phyloP scores from a whole-genome alignment of 768 basidiomycete genomes.

The Gloeopeniophorella convolvens region DNA sequence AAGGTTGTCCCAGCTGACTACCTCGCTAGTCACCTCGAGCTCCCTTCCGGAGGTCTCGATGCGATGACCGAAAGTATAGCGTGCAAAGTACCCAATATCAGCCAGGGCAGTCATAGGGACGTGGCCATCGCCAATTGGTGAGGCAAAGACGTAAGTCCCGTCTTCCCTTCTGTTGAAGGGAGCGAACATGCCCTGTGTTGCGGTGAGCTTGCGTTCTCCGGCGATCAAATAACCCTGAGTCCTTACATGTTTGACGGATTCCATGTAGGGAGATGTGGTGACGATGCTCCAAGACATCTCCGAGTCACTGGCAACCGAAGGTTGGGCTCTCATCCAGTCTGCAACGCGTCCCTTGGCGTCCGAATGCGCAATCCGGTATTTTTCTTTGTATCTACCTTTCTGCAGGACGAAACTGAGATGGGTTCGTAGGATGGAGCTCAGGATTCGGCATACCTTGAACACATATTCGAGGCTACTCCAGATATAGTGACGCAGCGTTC shows the following conservation, averaged over 20 bases:
- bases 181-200: too few species aligned
- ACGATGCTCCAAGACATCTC: conserved; percentile 33
- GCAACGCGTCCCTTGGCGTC: conserved; percentile 35
- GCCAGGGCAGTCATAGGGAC: neutral
- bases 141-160: neutral
- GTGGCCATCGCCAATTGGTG: too few species aligned
- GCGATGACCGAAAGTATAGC: too few species aligned
- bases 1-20: neutral
- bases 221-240: too few species aligned
- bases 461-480: conserved; percentile 36
- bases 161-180: neutral
- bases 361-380: conserved; percentile 33
- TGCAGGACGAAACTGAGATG: conserved; percentile 20
- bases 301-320: conserved; percentile 27
- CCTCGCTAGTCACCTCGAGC: neutral
- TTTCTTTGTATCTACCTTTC: conserved; percentile 21
- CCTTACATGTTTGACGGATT: conserved; percentile 36
- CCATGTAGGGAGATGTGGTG: conserved; percentile 36
- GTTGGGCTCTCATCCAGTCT: conserved; percentile 33
- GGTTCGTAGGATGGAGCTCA: too few species aligned
- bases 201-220: too few species aligned
- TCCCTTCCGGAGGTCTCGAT: neutral
- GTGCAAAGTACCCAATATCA: neutral
- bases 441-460: conserved; percentile 29
- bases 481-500: conserved; percentile 33